Conservation (phyloP, 1,139 yeast genomes). For the Blastobotrys petasosporus region DNA sequence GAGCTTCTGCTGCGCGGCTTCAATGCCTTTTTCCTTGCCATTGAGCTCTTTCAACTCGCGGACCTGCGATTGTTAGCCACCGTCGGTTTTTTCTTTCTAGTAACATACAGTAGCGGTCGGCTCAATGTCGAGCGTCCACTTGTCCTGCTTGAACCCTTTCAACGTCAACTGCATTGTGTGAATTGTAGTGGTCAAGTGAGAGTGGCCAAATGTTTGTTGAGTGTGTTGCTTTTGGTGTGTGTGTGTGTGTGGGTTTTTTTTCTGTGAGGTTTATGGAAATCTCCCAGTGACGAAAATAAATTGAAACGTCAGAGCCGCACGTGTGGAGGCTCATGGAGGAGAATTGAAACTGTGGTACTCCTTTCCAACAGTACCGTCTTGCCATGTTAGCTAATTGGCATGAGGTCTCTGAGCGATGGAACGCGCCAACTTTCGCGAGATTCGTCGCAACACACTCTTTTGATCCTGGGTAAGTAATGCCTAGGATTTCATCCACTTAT, state of each 20-base stretch:
- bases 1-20: slow-evolving; percentile 70
- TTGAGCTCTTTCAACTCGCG: slow-evolving; percentile 66
- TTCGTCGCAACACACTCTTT: too few relatives aligned
- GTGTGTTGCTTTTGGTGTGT: not conserved
- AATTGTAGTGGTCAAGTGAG: slow-evolving; percentile 2
- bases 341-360: too few relatives aligned
- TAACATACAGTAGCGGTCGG: slow-evolving; percentile 56
- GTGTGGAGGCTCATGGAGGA: too few relatives aligned
- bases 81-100: not conserved
- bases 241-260: not conserved
- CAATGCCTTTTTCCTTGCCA: slow-evolving; percentile 64
- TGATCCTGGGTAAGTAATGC: too few relatives aligned
- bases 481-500: too few relatives aligned
- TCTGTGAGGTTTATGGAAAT: not conserved
- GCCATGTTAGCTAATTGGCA: too few relatives aligned
- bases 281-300: too few relatives aligned
- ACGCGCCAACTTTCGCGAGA: too few relatives aligned
- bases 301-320: too few relatives aligned
- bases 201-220: not conserved
- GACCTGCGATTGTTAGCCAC: slow-evolving; percentile 37
- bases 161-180: slow-evolving; percentile 66
- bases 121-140: slow-evolving; percentile 74
- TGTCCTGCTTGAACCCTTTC: slow-evolving; percentile 90
- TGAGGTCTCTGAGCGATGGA: too few relatives aligned
- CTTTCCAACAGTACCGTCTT: too few relatives aligned